Conservation (phyloP, 192 early-diverging fungal genomes). For the Mortierella claussenii region DNA sequence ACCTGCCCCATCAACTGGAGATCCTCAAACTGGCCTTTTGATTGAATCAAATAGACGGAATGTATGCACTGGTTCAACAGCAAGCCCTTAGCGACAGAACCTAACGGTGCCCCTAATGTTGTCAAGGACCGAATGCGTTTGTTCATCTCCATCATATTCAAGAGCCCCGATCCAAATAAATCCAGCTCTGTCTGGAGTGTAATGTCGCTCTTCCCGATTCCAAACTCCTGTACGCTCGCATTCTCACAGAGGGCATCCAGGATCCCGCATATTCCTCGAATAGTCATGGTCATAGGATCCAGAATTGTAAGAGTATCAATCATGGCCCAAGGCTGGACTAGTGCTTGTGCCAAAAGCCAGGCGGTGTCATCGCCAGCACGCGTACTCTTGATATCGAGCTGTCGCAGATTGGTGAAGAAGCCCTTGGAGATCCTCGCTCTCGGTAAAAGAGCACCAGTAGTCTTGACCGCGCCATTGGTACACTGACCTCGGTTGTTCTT, state of each 20-base stretch:
- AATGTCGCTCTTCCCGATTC: conserved; percentile 23
- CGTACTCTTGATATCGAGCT: conserved; percentile 50
- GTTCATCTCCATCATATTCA: conserved; percentile 39
- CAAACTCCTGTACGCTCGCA: conserved; percentile 34
- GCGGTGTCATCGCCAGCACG: conserved; percentile 27
- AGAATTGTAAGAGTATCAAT: conserved; percentile 26
- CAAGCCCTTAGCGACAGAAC: conserved; percentile 33
- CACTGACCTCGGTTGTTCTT: background rate
- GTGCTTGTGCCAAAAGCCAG: conserved; percentile 38
- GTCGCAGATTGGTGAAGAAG: conserved; percentile 41
- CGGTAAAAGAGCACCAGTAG: background rate
- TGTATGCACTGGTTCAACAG: conserved; percentile 38
- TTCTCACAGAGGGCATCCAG: conserved; percentile 38
- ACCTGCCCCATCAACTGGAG: conserved; percentile 44
- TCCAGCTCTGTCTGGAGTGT: conserved; percentile 4
- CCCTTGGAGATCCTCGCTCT: background rate
- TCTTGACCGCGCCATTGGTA: background rate
- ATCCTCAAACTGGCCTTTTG: conserved; percentile 36
- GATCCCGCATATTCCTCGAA: conserved; percentile 36
- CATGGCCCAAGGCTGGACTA: conserved; percentile 27
- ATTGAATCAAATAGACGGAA: conserved; percentile 39
- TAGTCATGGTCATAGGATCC: conserved; percentile 21
- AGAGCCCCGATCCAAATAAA: conserved; percentile 14
- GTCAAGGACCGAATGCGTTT: conserved; percentile 29
- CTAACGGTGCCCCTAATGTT: conserved; percentile 19